phyloP scores from a whole-genome alignment of 2,329 filamentous ascomycete species.

The Graphilbum ipis-grandicollis region DNA sequence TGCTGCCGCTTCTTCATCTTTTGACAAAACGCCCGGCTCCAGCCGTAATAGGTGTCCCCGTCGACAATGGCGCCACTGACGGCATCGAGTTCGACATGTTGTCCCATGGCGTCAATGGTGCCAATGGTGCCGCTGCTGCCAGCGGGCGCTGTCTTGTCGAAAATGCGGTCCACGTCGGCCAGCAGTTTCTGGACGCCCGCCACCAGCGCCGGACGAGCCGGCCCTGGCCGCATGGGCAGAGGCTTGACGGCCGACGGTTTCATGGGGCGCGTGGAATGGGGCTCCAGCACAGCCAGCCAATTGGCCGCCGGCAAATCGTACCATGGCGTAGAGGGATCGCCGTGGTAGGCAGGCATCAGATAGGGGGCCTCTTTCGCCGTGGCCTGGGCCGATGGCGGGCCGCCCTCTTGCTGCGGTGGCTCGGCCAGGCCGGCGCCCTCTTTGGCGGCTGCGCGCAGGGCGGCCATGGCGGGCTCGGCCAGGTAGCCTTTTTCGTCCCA shows the following conservation, averaged over 20 bases:
- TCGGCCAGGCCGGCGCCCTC: conserved; percentile 8
- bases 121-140: conserved; percentile 25
- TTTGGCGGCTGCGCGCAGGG: conserved; percentile 41
- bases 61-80: conserved; percentile 45
- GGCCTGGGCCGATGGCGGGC: background rate
- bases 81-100: conserved; percentile 47
- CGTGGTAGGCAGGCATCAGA: conserved; percentile 59
- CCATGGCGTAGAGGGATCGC: conserved; percentile 55
- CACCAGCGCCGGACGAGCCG: conserved; percentile 47
- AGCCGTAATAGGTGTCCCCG: conserved; percentile 72
- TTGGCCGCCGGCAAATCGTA: conserved; percentile 72
- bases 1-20: conserved; percentile 51
- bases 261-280: conserved; percentile 60
- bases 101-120: conserved; percentile 55
- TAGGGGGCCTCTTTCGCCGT: conserved; percentile 45
- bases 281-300: conserved; percentile 62
- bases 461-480: conserved; percentile 27
- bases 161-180: conserved; percentile 51
- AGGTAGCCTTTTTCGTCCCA: conserved; percentile 58
- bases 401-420: conserved; percentile 2
- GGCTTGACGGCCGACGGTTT: conserved; percentile 53
- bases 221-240: conserved; percentile 50
- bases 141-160: conserved; percentile 19
- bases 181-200: conserved; percentile 55
- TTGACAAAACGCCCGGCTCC: conserved; percentile 65